phyloP scores from a whole-genome alignment of 257 asterid genomes.

The Voacanga thouarsii region DNA sequence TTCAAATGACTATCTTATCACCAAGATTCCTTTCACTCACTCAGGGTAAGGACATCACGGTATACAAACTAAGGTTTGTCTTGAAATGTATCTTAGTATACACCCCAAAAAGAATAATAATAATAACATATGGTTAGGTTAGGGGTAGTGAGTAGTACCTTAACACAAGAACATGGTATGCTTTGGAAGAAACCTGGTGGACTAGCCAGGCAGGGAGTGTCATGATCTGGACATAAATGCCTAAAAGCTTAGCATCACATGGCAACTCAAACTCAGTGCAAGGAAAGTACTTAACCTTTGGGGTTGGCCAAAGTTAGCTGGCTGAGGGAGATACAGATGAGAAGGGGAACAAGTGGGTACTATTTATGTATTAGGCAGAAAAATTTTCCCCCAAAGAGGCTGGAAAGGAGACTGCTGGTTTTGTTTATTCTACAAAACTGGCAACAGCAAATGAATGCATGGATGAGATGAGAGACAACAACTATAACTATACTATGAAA shows the following conservation, averaged over 20 bases:
- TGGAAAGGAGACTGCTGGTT: conserved; percentile 9
- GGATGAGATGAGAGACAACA: background rate
- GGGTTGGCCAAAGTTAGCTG: background rate
- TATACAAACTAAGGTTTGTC: too few relatives aligned
- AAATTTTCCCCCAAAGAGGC: conserved; percentile 11
- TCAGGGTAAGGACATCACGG: too few relatives aligned
- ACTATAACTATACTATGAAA: background rate
- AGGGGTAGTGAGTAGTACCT: background rate
- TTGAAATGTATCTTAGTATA: too few relatives aligned
- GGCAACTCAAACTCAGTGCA: conserved; percentile 3
- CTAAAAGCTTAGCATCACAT: conserved; percentile 5
- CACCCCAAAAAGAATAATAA: too few relatives aligned
- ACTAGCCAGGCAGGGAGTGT: background rate
- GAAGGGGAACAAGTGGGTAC: too few relatives aligned
- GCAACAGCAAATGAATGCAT: background rate
- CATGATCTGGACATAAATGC: conserved; percentile 8
- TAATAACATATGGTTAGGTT: too few relatives aligned
- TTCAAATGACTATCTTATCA: too few relatives aligned
- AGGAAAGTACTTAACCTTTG: background rate
- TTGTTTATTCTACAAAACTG: background rate
- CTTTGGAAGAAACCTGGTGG: background rate
- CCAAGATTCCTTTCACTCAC: too few relatives aligned
- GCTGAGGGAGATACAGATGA: background rate
- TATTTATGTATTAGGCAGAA: background rate
- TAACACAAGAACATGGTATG: background rate